These are phyloP conservation scores for Vitis vinifera DNA, from an alignment of 164 flowering plant species.

Conservation along the genomic window ASM3070453v1 NC_081813.1:23638001-23638500, in stretches of 20 bases:
- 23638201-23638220: conserved; percentile 42
- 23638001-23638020: conserved; percentile 35
- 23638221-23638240: conserved; percentile 29
- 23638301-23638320: no score
- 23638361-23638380: no score
- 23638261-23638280: no score
- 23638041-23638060: conserved; percentile 31
- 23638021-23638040: conserved; percentile 23
- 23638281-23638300: no score
- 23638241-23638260: not conserved
- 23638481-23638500: no score
- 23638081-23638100: conserved; percentile 44
- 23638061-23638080: conserved; percentile 32
- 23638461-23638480: not conserved
- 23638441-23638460: not conserved
- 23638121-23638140: conserved; percentile 29
- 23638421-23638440: no score
- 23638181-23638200: conserved; percentile 38
- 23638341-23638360: no score
- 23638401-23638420: no score
- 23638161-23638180: conserved; percentile 20
- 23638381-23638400: no score
- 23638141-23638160: conserved; percentile 10
- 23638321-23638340: no score
- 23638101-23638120: conserved; percentile 37